Evolutionary conservation across 495 filamentous ascomycete genomes (phyloP).

Genomic region (Parathielavia hyrcaniae): DNA sequence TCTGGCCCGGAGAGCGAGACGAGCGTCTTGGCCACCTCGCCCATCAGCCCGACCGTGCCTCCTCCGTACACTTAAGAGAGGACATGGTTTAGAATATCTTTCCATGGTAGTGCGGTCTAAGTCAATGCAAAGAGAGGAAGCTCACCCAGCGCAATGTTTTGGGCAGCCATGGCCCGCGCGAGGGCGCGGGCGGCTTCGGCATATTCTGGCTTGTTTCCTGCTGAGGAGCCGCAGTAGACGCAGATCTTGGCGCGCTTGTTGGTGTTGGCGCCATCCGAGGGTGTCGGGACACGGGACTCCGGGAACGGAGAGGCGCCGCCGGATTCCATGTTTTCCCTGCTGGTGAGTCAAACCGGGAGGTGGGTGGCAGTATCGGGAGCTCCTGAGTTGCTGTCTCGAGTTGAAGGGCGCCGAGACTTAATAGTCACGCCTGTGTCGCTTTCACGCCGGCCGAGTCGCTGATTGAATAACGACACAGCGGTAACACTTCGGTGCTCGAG

Average conservation of each 20-base stretch:
- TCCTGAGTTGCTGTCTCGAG: neutral
- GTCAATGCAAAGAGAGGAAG: neutral
- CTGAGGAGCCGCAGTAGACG: constrained; percentile 74
- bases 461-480: neutral
- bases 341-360: neutral
- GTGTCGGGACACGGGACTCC: constrained; percentile 23
- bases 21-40: constrained; percentile 81
- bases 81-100: neutral
- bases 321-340: constrained; percentile 36
- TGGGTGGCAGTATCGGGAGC: neutral
- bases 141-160: constrained; percentile 62
- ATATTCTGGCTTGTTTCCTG: constrained; percentile 63
- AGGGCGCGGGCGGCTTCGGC: constrained; percentile 72
- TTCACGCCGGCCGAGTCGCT: neutral
- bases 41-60: constrained; percentile 92
- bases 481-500: neutral
- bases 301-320: constrained; percentile 36
- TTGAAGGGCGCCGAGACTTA: neutral
- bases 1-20: constrained; percentile 74
- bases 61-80: constrained; percentile 73
- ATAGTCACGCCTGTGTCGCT: constrained; percentile 2
- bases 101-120: neutral
- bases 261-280: constrained; percentile 26
- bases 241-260: constrained; percentile 52
- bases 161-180: constrained; percentile 62